These are phyloP conservation scores for Alternaria ethzedia DNA, from an alignment of 2,329 filamentous ascomycete genomes.

Conservation along the genomic window DNA sequence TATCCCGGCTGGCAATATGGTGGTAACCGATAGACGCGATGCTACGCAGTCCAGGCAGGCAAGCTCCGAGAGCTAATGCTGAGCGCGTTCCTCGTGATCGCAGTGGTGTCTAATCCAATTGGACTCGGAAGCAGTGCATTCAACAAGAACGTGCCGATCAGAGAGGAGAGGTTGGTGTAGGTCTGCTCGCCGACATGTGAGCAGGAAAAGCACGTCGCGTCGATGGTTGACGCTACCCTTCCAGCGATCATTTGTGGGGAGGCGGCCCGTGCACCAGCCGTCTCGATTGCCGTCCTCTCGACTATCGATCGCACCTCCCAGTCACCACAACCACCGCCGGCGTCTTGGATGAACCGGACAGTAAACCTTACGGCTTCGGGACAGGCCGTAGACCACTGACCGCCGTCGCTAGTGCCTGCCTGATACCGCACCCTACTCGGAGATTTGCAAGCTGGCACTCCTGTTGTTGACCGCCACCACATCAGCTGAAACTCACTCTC, in stretches of 20 bases:
- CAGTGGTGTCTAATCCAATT: background rate
- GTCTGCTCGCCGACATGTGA: slow-evolving; percentile 3
- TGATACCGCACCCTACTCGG: background rate
- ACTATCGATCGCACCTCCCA: slow-evolving; percentile 4
- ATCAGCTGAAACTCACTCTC: background rate
- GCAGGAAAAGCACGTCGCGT: slow-evolving; percentile 8
- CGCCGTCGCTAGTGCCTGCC: background rate
- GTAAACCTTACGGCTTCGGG: slow-evolving; percentile 4
- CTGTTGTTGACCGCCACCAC: slow-evolving; percentile 1
- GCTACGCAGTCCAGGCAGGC: background rate
- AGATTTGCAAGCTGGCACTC: background rate
- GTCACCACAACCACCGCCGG: background rate
- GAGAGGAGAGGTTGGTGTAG: background rate
- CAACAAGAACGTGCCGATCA: background rate
- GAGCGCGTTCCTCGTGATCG: background rate
- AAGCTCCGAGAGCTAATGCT: background rate
- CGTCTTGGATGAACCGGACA: slow-evolving; percentile 1
- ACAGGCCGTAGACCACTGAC: slow-evolving; percentile 3
- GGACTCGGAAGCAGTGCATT: background rate
- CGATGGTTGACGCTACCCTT: background rate
- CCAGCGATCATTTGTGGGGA: background rate
- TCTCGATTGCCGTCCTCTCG: background rate
- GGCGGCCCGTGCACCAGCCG: background rate
- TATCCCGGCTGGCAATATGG: background rate
- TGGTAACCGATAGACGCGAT: background rate